Base-by-base conservation (phyloP, 2,329 filamentous ascomycete species). In the Aulographum hederae region DNA sequence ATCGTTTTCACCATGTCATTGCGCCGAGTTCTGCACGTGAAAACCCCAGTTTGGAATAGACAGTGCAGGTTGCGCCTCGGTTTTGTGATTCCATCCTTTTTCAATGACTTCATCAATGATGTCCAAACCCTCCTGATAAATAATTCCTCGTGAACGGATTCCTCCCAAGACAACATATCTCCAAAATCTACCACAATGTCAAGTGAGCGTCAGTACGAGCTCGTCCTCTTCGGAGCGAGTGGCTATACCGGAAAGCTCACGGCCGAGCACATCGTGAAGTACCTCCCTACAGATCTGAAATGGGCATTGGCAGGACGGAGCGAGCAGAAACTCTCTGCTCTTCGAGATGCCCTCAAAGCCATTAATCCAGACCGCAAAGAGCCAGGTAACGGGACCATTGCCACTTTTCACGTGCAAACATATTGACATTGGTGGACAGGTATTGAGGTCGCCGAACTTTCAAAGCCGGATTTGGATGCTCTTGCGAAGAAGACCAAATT, bases 231-330 rank as follows among this genome's bases (percentile, higher is more conserved):
- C 14, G 75, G 75, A 17, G 73, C 75, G 6, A 76, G 66, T 48
- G 85, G 85, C 18, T 93, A 91, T 54, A 94, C 85, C 0, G 85
- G 85, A 25, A 74, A 70, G 40, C 63, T 78, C 41, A 73, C 73
- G 2, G 74, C 75, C 18, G 74, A 91, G 50, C 72, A 89, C 52
- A 76, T 93, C 44, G 64, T 72, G 32, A 64, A 63, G 11, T 57
- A 69, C 40, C 60, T 82, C 1, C 78, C 84, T 0, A 80, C 77
- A 13, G 69, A 81, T 48, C 52, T 92, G 38, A 82, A 72, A 58
- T 94, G 85, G 85, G 85, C 81, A 11, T 61, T 94, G 34, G 80
- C 82, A 28, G 85, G 85, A 18, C 77, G 85, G 17, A 85, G 79
- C n/a, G 58, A 65, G 30, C 58, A 63, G 30, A 93, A 93, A 52